These are phyloP conservation scores for Xylariaceae sp. DNA, from an alignment of 2,329 filamentous ascomycete species.

Conservation along the genomic window DNA sequence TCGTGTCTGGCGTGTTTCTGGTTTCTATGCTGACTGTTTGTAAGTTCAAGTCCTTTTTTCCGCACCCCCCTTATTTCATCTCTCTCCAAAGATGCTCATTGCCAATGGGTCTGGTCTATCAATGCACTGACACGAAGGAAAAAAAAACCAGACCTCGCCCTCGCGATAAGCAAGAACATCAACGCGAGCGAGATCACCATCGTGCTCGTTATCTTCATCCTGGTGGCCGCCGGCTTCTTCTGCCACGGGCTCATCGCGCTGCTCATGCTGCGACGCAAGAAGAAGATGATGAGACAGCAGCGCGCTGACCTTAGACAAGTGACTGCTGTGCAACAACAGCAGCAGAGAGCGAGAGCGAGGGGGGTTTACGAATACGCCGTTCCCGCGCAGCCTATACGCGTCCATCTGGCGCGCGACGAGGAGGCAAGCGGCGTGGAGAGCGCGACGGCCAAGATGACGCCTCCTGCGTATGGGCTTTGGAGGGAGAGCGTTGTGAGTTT, in stretches of 20 bases:
- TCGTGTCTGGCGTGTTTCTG: conserved; percentile 61
- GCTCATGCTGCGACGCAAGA: conserved; percentile 51
- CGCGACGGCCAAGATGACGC: conserved; percentile 53
- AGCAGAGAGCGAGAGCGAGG: no score
- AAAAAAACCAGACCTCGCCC: conserved; percentile 68
- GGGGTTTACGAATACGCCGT: conserved; percentile 67
- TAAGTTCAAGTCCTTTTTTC: no score
- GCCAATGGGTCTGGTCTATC: conserved; percentile 52
- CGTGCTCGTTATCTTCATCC: conserved; percentile 70
- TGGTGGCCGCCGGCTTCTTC: conserved; percentile 72
- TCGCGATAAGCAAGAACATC: conserved; percentile 61
- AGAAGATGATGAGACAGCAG: conserved; percentile 1
- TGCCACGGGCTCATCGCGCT: conserved; percentile 72
- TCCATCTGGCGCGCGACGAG: conserved; percentile 69
- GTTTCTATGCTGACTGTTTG: conserved; percentile 57
- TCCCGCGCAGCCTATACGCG: conserved; percentile 67
- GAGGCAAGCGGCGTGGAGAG: conserved; percentile 56
- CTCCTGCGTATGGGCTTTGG: conserved; percentile 84
- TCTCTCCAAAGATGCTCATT: conserved; percentile 24
- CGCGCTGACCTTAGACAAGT: neutral
- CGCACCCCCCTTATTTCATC: no score
- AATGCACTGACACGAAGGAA: no score
- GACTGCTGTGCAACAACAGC: conserved; percentile 16
- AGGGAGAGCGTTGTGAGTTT: conserved; percentile 70
- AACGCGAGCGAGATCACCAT: conserved; percentile 69